phyloP scores from a whole-genome alignment of 78 protist species.

The Dictyostelium firmibasis region DNA sequence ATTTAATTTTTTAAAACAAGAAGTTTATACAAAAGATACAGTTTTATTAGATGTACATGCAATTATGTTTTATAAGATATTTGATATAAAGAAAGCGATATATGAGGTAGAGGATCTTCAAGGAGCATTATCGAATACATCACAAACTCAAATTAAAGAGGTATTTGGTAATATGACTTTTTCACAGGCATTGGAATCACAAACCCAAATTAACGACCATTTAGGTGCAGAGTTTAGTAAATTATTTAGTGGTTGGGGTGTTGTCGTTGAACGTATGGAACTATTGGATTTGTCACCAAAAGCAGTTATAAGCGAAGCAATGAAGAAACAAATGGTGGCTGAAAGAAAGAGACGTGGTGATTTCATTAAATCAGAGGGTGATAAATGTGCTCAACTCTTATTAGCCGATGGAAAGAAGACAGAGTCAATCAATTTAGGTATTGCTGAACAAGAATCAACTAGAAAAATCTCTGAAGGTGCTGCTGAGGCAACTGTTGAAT shows the following conservation, averaged over 20 bases:
- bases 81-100: not conserved
- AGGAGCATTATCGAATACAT: conserved; percentile 19
- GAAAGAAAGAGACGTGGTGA: conserved; percentile 36
- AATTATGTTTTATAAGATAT: conserved; percentile 11
- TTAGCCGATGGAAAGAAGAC: not conserved
- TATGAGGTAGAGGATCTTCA: conserved; percentile 27
- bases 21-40: conserved; percentile 20
- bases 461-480: conserved; percentile 14
- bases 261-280: conserved; percentile 2
- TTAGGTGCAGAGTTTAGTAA: not conserved
- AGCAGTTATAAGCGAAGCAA: conserved; percentile 16
- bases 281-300: conserved; percentile 20
- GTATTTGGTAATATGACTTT: conserved; percentile 28
- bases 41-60: conserved; percentile 22
- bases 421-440: not conserved
- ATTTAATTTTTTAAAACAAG: conserved; percentile 31
- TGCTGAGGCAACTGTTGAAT: not conserved
- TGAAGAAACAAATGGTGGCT: conserved; percentile 26
- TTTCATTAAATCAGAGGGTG: conserved; percentile 10
- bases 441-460: conserved; percentile 19
- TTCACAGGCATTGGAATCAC: conserved; percentile 9
- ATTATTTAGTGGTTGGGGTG: conserved; percentile 4
- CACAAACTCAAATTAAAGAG: conserved; percentile 25
- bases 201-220: conserved; percentile 21
- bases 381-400: not conserved